A percentile compares a stretch with the other conserved stretches of the same genome.
These are phyloP conservation scores for Aspergillus bombycis DNA, from an alignment of 2,329 filamentous ascomycete genomes.

Conservation along the genomic window DNA sequence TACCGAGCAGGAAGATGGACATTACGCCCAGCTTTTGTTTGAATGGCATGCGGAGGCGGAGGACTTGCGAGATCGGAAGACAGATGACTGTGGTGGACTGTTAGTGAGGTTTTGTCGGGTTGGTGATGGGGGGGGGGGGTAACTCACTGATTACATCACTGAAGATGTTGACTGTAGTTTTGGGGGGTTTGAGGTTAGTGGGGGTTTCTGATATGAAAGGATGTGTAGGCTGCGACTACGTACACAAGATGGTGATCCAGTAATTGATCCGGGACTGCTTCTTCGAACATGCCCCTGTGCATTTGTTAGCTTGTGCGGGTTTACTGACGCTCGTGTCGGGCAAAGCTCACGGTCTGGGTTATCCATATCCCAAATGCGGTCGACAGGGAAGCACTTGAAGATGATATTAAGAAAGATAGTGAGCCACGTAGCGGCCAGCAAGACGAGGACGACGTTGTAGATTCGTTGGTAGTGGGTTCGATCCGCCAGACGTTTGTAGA, in stretches of 20 bases:
- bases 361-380: constrained; percentile 16
- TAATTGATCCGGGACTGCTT: constrained; percentile 20
- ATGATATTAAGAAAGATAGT: constrained; percentile 25
- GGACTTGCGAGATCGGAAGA: constrained; percentile 25
- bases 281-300: constrained; percentile 18
- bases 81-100: constrained; percentile 18
- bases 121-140: neutral
- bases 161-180: constrained; percentile 23
- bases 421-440: constrained; percentile 23
- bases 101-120: neutral
- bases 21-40: constrained; percentile 25
- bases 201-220: neutral
- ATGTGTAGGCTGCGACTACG: neutral
- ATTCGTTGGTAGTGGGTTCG: constrained; percentile 23
- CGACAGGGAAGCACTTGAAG: constrained; percentile 25
- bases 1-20: constrained; percentile 23
- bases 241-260: constrained; percentile 26
- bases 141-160: constrained; percentile 23
- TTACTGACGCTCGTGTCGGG: neutral
- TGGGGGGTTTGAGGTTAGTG: neutral
- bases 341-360: neutral
- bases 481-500: constrained; percentile 27
- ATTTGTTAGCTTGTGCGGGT: neutral
- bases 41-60: constrained; percentile 20
- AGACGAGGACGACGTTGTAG: constrained; percentile 21